Percentiles rank a stretch among this genome's conserved stretches.
phyloP scores from a whole-genome alignment of 108 stramenopile genomes.

The Cyclostephanos tholiformis region DNA sequence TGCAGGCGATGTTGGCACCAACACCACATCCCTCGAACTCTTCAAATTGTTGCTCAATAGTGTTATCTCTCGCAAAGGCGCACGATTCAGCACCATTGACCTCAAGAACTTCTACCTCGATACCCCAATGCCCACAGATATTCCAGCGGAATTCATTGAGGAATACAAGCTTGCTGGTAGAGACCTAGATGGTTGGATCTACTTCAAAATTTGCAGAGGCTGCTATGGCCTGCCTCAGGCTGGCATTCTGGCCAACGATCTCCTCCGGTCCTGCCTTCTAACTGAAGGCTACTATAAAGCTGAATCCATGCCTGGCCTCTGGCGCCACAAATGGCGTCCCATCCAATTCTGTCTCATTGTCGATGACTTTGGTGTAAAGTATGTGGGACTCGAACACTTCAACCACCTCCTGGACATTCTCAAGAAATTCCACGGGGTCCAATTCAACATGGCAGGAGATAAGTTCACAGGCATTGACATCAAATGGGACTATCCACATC shows the following conservation, averaged over 20 bases:
- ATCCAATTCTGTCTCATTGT: no score
- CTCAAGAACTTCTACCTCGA: no score
- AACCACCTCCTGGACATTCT: no score
- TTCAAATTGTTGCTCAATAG: constrained; percentile 57
- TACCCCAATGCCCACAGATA: no score
- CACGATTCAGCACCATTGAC: no score
- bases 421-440: no score
- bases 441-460: no score
- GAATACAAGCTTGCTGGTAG: constrained; percentile 23
- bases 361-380: constrained; percentile 63
- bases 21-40: constrained; percentile 30
- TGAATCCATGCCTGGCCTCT: constrained; percentile 24
- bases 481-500: constrained; percentile 50
- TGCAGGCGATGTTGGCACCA: no score
- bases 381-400: constrained; percentile 37
- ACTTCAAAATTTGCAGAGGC: constrained; percentile 35
- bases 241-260: constrained; percentile 42
- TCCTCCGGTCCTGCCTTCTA: constrained; percentile 10
- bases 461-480: constrained; percentile 45
- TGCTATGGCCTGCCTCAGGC: constrained; percentile 57
- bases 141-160: constrained; percentile 46
- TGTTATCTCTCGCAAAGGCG: constrained; percentile 31
- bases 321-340: no score
- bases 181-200: constrained; percentile 16
- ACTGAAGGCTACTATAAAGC: constrained; percentile 26